Evolutionary conservation across 1,284 basidiomycete genomes (phyloP).

Genomic region (Rhodotorula sp.): DNA sequence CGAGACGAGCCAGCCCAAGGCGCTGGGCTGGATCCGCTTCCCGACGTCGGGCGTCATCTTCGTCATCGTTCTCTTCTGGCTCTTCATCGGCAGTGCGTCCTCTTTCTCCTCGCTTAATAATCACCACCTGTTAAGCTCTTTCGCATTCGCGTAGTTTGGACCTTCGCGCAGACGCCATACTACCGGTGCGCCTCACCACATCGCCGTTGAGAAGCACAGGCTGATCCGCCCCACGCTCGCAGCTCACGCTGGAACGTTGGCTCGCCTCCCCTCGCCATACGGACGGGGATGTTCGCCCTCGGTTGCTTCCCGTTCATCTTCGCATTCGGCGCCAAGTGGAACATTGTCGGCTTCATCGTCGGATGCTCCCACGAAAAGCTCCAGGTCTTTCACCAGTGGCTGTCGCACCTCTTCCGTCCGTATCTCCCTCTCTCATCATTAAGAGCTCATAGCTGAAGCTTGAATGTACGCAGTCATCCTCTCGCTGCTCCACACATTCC

Average conservation of each 20-base stretch:
- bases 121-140: background rate
- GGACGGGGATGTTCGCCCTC: slow-evolving; percentile 46
- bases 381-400: slow-evolving; percentile 56
- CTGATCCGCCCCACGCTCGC: background rate
- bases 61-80: slow-evolving; percentile 48
- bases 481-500: slow-evolving; percentile 42
- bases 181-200: background rate
- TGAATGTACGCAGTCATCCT: slow-evolving; percentile 25
- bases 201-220: background rate
- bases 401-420: slow-evolving; percentile 50
- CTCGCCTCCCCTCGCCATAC: slow-evolving; percentile 52
- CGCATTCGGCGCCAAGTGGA: slow-evolving; percentile 55
- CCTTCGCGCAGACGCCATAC: slow-evolving; percentile 51
- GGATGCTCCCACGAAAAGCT: slow-evolving; percentile 57
- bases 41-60: slow-evolving; percentile 51
- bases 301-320: slow-evolving; percentile 45
- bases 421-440: slow-evolving; percentile 44
- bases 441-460: background rate
- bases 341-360: slow-evolving; percentile 53
- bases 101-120: background rate
- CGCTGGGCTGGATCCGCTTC: slow-evolving; percentile 49
- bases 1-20: slow-evolving; percentile 40
- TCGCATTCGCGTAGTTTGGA: slow-evolving; percentile 43
- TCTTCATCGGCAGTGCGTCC: slow-evolving; percentile 50
- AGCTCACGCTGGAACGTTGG: slow-evolving; percentile 53